Evolutionary conservation across 2,329 filamentous ascomycete species (phyloP), one percentile per base, ranked within the genome.

Genomic region (Didymella segeticola): DNA sequence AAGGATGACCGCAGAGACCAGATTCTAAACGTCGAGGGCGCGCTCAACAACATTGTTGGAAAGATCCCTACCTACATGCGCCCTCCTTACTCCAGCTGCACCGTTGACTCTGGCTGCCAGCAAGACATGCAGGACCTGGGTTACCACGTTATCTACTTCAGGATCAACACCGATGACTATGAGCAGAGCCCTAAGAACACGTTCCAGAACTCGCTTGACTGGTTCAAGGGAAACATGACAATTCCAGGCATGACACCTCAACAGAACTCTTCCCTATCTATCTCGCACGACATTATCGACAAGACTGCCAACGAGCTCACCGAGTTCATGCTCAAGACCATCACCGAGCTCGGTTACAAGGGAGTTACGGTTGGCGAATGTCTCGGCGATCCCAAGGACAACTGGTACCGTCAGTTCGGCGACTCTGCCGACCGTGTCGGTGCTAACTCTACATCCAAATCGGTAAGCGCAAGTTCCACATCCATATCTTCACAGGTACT

Each of bases 141-240:
- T 43, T 86, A 84, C 75, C 82, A 83, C 61, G 78, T 85, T 63
- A 80, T 83, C 64, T 85, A 82, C 57, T 77, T 84, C 62, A 81
- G 86, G 56, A 72, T 86, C 30, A 83, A 86, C 63, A 78, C 83
- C 0, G 79, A 83, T 39, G 84, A 86, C 70, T 86, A 84, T 78
- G 79, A 83, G 61, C 77, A 81, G 30, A 66, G 77, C 50, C 62
- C 70, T 46, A 56, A 70, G 43, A 30, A 20, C 11, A 37, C 34
- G 19, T 37, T 60, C 43, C 38, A 62, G 42, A 47, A 36, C 27
- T 39, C 57, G 14, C 43, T 48, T 14, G 53, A 60, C n/a, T 50
- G 46, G 47, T 60, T 60, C 38, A 50, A 37, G 15, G 42, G 47
- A 1, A 54, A 48, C 31, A 33, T 60, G 6, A 56, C 53, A 11